Conservation (phyloP, 495 filamentous ascomycete genomes). For the Aspergillus coremiiformis region DNA sequence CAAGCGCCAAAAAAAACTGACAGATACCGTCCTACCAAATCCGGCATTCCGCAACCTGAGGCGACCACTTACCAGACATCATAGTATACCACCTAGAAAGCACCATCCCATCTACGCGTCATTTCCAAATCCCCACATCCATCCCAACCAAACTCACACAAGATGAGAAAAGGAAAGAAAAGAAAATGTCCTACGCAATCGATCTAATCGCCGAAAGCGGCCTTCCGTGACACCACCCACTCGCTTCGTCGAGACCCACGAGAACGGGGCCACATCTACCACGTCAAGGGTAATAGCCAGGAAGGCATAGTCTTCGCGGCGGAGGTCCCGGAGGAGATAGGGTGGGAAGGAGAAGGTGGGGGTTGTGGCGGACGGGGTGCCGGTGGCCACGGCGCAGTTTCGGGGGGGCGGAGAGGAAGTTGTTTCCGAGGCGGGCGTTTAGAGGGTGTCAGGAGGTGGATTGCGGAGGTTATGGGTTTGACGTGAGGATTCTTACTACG, state of each 20-base stretch:
- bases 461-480: constrained; percentile 8
- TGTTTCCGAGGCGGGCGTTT: constrained; percentile 12
- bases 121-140: too few species aligned
- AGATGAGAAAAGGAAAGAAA: not conserved
- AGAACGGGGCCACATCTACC: constrained; percentile 15
- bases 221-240: constrained; percentile 12
- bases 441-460: constrained; percentile 21
- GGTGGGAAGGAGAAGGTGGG: constrained; percentile 10
- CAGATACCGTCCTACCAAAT: too few species aligned
- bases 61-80: too few species aligned
- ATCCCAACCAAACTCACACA: too few species aligned
- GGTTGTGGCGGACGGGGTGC: constrained; percentile 5
- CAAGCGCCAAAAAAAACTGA: too few species aligned
- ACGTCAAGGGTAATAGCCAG: constrained; percentile 21
- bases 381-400: constrained; percentile 21
- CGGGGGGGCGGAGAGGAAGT: constrained; percentile 10
- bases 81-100: too few species aligned
- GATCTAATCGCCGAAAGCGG: constrained; percentile 6
- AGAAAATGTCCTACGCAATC: constrained; percentile 1
- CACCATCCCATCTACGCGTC: too few species aligned
- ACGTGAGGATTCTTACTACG: too few species aligned
- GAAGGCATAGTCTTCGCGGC: constrained; percentile 16
- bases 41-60: too few species aligned
- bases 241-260: constrained; percentile 20
- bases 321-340: constrained; percentile 14